Evolutionary conservation across 352 stramenopile genomes (phyloP).

Genomic region (Phytophthora pluvialis): DNA sequence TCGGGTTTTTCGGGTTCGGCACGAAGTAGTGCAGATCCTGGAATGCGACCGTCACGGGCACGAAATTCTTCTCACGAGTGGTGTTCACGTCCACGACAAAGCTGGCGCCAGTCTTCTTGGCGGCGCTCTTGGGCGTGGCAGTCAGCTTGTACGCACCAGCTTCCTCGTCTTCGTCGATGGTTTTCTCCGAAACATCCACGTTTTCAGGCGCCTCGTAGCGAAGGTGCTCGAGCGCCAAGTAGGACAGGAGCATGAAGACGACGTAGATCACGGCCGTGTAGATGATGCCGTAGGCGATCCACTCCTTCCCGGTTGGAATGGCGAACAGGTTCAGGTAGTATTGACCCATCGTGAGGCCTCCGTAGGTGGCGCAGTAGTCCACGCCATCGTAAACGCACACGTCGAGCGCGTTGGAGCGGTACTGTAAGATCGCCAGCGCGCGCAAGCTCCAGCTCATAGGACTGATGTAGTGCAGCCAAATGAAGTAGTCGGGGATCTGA

Average conservation of each 20-base stretch:
- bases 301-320: slow-evolving; percentile 49
- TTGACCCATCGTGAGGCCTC: slow-evolving; percentile 41
- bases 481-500: slow-evolving; percentile 53
- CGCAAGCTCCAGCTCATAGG: slow-evolving; percentile 58
- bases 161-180: slow-evolving; percentile 6
- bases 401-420: slow-evolving; percentile 38
- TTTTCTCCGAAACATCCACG: slow-evolving; percentile 36
- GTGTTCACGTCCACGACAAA: slow-evolving; percentile 13
- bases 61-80: slow-evolving; percentile 36
- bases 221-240: slow-evolving; percentile 35
- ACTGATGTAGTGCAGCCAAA: slow-evolving; percentile 70
- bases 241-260: slow-evolving; percentile 42
- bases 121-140: slow-evolving; percentile 18
- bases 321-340: slow-evolving; percentile 48
- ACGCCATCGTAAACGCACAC: slow-evolving; percentile 30
- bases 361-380: slow-evolving; percentile 36
- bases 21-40: slow-evolving; percentile 37
- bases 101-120: slow-evolving; percentile 1
- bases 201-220: slow-evolving; percentile 35
- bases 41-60: slow-evolving; percentile 43
- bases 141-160: slow-evolving; percentile 16
- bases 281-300: slow-evolving; percentile 47
- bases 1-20: slow-evolving; percentile 26
- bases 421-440: slow-evolving; percentile 54
- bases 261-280: slow-evolving; percentile 46